phyloP scores from a whole-genome alignment of 345 rosid genomes.

The Eucalyptus curtisii region DNA sequence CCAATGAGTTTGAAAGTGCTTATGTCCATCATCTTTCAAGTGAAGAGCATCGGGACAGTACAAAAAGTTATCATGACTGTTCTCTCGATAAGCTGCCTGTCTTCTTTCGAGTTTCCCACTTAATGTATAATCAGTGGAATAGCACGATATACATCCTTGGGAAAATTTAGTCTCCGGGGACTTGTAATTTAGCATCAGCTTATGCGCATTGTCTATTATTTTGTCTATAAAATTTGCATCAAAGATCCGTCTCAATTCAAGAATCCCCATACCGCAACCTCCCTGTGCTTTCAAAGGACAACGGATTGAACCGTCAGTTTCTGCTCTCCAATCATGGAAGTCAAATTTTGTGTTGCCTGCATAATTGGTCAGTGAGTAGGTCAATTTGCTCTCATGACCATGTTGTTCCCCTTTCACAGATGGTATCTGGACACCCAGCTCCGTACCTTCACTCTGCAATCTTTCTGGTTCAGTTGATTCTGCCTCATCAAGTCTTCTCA shows the following conservation, averaged over 20 bases:
- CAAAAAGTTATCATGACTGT: constrained; percentile 27
- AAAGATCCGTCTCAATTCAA: constrained; percentile 39
- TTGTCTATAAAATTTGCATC: constrained; percentile 21
- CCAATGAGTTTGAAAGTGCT: constrained; percentile 52
- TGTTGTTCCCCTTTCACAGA: background rate
- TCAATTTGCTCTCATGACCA: background rate
- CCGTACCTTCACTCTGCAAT: background rate
- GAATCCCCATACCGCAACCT: constrained; percentile 47
- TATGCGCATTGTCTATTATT: constrained; percentile 37
- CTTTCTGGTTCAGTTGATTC: constrained; percentile 4
- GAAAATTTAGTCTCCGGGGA: constrained; percentile 10
- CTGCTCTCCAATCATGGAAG: constrained; percentile 27
- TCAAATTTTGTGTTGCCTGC: background rate
- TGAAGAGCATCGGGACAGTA: constrained; percentile 32
- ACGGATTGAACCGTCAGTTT: constrained; percentile 32
- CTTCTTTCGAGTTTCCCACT: constrained; percentile 11
- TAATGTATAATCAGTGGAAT: background rate
- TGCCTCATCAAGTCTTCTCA: constrained; percentile 12
- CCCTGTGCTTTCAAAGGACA: constrained; percentile 57
- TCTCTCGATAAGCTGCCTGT: constrained; percentile 28
- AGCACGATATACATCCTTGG: constrained; percentile 29
- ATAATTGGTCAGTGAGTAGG: background rate
- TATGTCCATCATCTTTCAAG: constrained; percentile 10
- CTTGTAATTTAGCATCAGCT: constrained; percentile 16
- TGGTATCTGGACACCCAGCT: background rate